phyloP scores from a whole-genome alignment of 1,139 yeast species.

The Pichia sp. region DNA sequence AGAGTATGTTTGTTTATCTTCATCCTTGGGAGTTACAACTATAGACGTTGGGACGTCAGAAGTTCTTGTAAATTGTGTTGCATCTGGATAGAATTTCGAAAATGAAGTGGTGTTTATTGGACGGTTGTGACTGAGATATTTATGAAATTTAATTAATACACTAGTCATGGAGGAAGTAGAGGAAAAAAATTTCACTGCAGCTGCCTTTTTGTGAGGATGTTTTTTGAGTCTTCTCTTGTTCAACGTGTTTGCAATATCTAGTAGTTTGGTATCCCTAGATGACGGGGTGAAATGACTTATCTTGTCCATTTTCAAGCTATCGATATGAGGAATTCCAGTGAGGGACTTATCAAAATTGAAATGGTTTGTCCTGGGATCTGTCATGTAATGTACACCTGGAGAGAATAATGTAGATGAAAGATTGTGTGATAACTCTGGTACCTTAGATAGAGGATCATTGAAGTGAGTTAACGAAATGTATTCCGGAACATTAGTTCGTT shows the following conservation, averaged over 20 bases:
- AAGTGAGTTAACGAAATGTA: conserved; percentile 21
- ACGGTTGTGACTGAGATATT: conserved; percentile 57
- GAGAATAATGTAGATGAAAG: conserved; percentile 68
- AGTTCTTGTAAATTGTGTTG: conserved; percentile 34
- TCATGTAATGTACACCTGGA: conserved; percentile 78
- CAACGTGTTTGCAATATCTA: conserved; percentile 45
- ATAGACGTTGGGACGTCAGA: conserved; percentile 39
- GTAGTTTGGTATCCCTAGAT: conserved; percentile 54
- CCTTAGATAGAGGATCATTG: conserved; percentile 16
- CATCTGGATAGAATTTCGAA: conserved; percentile 40
- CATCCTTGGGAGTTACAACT: conserved; percentile 37
- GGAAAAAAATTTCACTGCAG: conserved; percentile 48
- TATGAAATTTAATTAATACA: conserved; percentile 68
- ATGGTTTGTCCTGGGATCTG: conserved; percentile 71
- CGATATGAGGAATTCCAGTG: conserved; percentile 57
- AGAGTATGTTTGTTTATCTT: conserved; percentile 45
- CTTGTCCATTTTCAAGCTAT: conserved; percentile 61
- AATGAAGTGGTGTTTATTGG: conserved; percentile 43
- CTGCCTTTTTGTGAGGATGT: conserved; percentile 12
- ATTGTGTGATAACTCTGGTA: conserved; percentile 54
- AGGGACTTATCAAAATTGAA: conserved; percentile 66
- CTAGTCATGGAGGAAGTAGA: conserved; percentile 90
- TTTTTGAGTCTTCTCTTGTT: conserved; percentile 18
- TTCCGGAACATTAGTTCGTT: conserved; percentile 5
- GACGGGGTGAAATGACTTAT: conserved; percentile 59